Evolutionary conservation across 1,139 yeast genomes (phyloP).

Genomic region (Oligophagozyma castellii): DNA sequence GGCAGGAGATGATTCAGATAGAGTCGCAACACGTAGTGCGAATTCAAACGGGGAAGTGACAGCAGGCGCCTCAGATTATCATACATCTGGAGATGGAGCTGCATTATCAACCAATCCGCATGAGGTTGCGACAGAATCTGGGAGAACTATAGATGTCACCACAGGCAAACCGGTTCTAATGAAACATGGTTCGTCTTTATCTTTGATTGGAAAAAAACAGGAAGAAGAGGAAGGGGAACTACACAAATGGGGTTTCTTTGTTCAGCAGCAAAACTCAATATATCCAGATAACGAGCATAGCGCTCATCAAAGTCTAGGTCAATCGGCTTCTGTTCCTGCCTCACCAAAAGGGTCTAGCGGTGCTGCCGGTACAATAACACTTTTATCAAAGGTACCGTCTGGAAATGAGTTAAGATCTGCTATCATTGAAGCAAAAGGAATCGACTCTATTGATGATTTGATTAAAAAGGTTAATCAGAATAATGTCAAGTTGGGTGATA

Average conservation of each 20-base stretch:
- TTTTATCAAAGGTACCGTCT: conserved; percentile 37
- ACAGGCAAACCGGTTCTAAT: conserved; percentile 60
- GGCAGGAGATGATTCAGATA: conserved; percentile 2
- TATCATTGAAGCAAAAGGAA: conserved; percentile 61
- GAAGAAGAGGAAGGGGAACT: conserved; percentile 86
- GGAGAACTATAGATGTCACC: conserved; percentile 46
- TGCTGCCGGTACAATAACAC: conserved; percentile 4
- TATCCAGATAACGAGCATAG: conserved; percentile 24
- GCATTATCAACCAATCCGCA: conserved; percentile 32
- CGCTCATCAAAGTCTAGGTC: conserved; percentile 4
- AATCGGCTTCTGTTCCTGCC: conserved; percentile 7
- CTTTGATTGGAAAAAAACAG: conserved; percentile 56
- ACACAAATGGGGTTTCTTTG: conserved; percentile 65
- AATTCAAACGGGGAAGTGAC: conserved; percentile 5
- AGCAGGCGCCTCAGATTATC: conserved; percentile 1
- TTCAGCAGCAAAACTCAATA: conserved; percentile 41
- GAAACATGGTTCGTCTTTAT: conserved; percentile 43
- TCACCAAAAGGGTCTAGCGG: conserved; percentile 7
- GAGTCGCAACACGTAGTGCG: not conserved
- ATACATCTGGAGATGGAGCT: conserved; percentile 5
- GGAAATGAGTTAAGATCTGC: conserved; percentile 66
- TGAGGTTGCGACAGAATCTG: conserved; percentile 49
- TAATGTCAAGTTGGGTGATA: conserved; percentile 39
- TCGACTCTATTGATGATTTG: conserved; percentile 53
- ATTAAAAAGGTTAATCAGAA: conserved; percentile 50